phyloP scores from a whole-genome alignment of 2,329 filamentous ascomycete species.

The Xylariaceae sp. region DNA sequence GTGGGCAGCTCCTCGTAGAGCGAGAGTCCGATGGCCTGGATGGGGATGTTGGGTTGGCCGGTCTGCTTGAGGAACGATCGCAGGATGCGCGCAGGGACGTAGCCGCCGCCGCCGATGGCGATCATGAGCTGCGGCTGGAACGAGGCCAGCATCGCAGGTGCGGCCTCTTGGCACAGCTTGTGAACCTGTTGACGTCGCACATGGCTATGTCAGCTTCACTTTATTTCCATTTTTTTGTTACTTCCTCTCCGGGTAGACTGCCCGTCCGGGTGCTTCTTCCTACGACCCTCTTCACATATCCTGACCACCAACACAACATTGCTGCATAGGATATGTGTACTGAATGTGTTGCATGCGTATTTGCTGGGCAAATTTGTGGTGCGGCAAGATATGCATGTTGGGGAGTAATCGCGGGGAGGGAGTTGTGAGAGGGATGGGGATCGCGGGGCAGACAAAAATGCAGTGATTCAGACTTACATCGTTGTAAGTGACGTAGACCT shows the following conservation, averaged over 20 bases:
- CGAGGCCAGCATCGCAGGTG: conserved; percentile 72
- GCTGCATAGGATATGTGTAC: neutral
- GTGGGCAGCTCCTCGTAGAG: conserved; percentile 80
- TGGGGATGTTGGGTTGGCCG: conserved; percentile 89
- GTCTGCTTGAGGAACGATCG: conserved; percentile 94
- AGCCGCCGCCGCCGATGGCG: conserved; percentile 95
- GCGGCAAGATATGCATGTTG: conserved; percentile 7
- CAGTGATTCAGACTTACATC: conserved; percentile 58
- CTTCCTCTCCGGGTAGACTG: neutral
- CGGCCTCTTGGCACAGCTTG: conserved; percentile 90
- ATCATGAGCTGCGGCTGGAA: conserved; percentile 97
- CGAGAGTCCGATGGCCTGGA: conserved; percentile 97
- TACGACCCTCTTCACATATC: too few relatives aligned
- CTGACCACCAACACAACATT: too few relatives aligned
- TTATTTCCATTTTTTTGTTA: conserved; percentile 1
- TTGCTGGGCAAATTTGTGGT: neutral
- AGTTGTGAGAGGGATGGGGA: neutral
- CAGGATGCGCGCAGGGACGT: conserved; percentile 93
- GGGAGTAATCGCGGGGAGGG: neutral
- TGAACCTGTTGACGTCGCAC: conserved; percentile 64
- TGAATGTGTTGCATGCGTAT: neutral
- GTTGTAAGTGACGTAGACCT: conserved; percentile 89
- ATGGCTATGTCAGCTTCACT: conserved; percentile 15
- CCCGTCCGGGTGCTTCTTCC: too few relatives aligned
- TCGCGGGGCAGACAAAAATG: conserved; percentile 16